A percentile compares a stretch with the other conserved stretches of the same genome.
Evolutionary conservation across 2,329 filamentous ascomycete species (phyloP).

Genomic region (Fusarium multiceps): DNA sequence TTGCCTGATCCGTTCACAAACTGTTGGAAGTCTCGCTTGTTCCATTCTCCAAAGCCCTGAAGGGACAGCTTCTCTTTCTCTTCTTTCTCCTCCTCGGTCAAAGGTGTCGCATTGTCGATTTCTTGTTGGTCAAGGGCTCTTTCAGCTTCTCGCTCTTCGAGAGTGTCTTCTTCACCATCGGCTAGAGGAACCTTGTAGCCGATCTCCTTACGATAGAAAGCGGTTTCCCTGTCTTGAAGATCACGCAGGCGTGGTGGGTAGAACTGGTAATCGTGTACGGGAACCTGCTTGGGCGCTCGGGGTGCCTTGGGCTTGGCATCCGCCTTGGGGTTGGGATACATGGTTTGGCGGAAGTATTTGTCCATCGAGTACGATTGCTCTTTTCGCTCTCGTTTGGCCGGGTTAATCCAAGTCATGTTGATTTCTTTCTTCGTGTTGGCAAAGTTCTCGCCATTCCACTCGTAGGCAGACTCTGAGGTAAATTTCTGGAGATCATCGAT

Average conservation of each 20-base stretch:
- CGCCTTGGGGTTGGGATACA: constrained; percentile 82
- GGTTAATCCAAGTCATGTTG: constrained; percentile 96
- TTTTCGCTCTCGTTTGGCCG: constrained; percentile 96
- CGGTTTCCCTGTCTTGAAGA: constrained; percentile 95
- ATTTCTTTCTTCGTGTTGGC: constrained; percentile 92
- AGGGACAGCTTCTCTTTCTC: constrained; percentile 85
- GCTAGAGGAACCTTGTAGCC: constrained; percentile 92
- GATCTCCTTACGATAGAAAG: constrained; percentile 95
- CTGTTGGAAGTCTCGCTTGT: constrained; percentile 96
- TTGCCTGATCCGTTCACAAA: constrained; percentile 96
- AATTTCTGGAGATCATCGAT: constrained; percentile 98
- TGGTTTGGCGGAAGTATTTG: constrained; percentile 94
- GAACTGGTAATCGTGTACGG: constrained; percentile 97
- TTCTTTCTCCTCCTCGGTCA: constrained; percentile 89
- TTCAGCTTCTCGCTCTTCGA: constrained; percentile 87
- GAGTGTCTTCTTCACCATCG: constrained; percentile 87
- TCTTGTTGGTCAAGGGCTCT: constrained; percentile 88
- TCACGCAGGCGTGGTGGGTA: constrained; percentile 87
- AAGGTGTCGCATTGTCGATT: constrained; percentile 88
- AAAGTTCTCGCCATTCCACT: constrained; percentile 99
- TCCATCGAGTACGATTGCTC: constrained; percentile 99
- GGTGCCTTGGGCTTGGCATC: constrained; percentile 95
- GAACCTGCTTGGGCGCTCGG: constrained; percentile 91
- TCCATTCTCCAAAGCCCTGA: constrained; percentile 94
- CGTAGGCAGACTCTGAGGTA: constrained; percentile 95